phyloP scores from a whole-genome alignment of 1,284 basidiomycete genomes.

The Dichomitus squalens region DNA sequence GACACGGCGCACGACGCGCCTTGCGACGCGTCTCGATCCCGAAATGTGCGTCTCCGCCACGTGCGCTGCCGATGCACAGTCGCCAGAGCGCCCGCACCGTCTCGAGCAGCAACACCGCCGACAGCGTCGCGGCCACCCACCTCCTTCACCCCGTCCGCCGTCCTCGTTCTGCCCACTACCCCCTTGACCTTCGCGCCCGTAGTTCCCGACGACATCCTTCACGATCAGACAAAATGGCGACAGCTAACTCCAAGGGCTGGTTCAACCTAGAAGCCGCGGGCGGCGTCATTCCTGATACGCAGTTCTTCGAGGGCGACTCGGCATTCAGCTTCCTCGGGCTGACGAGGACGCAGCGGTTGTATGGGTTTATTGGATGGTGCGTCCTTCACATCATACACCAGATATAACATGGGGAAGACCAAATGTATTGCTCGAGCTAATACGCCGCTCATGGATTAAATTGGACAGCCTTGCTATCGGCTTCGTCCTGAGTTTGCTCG shows the following conservation, averaged over 20 bases:
- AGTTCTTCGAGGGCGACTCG: conserved; percentile 82
- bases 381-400: not conserved
- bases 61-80: conserved; percentile 11
- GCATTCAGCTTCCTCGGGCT: conserved; percentile 81
- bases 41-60: conserved; percentile 1
- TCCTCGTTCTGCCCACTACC: not conserved
- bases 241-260: conserved; percentile 50
- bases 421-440: not conserved
- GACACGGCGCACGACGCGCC: too few relatives aligned
- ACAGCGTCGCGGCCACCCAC: conserved; percentile 12
- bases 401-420: not conserved
- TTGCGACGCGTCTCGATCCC: too few relatives aligned
- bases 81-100: conserved; percentile 14
- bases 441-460: not conserved
- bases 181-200: not conserved
- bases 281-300: conserved; percentile 63
- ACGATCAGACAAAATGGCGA: not conserved
- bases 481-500: conserved; percentile 81
- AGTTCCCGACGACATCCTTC: too few relatives aligned
- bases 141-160: conserved; percentile 7
- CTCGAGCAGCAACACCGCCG: conserved; percentile 24
- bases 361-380: conserved; percentile 84
- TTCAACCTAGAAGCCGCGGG: conserved; percentile 72
- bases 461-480: conserved; percentile 63
- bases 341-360: conserved; percentile 77